Evolutionary conservation across 352 stramenopile genomes (phyloP), one percentile per base, ranked within the genome.

Genomic region (Phytophthora sp.): DNA sequence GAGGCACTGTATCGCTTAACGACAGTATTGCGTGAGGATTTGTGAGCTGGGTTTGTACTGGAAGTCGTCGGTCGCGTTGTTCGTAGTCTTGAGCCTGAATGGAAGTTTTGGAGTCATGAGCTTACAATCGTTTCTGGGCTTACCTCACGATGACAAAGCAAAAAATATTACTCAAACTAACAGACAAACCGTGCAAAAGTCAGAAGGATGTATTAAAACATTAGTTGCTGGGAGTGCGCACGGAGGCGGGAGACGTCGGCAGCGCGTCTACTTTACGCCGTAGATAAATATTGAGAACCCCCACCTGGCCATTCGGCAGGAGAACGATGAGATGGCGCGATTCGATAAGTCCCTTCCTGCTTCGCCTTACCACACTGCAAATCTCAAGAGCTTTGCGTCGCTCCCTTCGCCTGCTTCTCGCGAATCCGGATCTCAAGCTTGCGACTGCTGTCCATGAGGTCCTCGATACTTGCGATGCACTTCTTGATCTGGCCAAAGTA

Each of bases 211-310:
- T n/a, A n/a, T n/a, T n/a, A n/a, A n/a, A n/a, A n/a, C n/a, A 52
- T 64, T 56, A 30, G 18, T 46, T 23, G 26, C 35, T 44, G 45
- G 4, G 17, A 44, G n/a, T 24, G 15, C 2, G 24, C 28, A 35
- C 15, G 6, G 18, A n/a, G n/a, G n/a, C n/a, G n/a, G n/a, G n/a
- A 42, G 28, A 59, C 35, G 60, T 21, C 32, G 30, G 12, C 17
- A 44, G 10, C 24, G 6, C 57, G 60, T 50, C 50, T 39, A n/a
- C n/a, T n/a, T n/a, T n/a, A 52, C 48, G 24, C 20, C 48, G 51
- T 68, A 30, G 50, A 69, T 72, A 72, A 72, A 72, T 72, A 72
- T 67, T 72, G 35, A 59, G n/a, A n/a, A n/a, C n/a, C n/a, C n/a
- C n/a, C n/a, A n/a, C n/a, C n/a, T n/a, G n/a, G n/a, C n/a, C n/a